Evolutionary conservation across 2,329 filamentous ascomycete genomes (phyloP), one percentile per base, ranked within the genome.

Genomic region (Dactylellina haptotyla): DNA sequence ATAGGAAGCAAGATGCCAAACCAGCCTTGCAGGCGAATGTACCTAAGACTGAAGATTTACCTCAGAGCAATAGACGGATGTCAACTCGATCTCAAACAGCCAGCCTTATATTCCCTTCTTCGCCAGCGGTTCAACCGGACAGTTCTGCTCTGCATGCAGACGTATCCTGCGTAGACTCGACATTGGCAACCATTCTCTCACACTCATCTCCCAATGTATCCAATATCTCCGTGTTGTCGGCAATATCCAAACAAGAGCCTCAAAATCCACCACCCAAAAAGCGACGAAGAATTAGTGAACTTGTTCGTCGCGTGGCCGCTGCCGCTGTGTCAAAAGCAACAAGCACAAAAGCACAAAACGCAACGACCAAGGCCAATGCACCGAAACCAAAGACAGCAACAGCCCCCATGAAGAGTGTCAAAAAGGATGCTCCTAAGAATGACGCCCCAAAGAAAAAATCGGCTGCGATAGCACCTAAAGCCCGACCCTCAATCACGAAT

Each of bases 181-280:
- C 69, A 45, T 66, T 54, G 16, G 51, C 69, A 4, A 73, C 69
- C 14, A 73, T 73, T 14, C 23, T 66, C 16, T 61, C 61, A 12
- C 6, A 48, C 28, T 73, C 69, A 9, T 73, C 69, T 4, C 69
- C 69, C 25, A 73, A 73, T 26, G 32, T 48, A 6, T 73, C 69
- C 9, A 54, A 61, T 4, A 16, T 66, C 37, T 65, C 67, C 10
- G 37, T 56, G 4, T 37, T 34, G 1, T 48, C 37, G 1, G 43
- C 3, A 2, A 1, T 20, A 2, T 23, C 39, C 8, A 48, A 50
- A n/a, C 50, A 25, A 26, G 28, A 43, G 3, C 20, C 41, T 1
- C 39, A 20, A 16, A 46, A 57, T 12, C 61, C 53, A 3, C 69
- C 54, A 9, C 45, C 59, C 3, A 73, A 45, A 14, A 73, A 66